Base-by-base conservation (phyloP, 108 stramenopile species). In the Conticribra guillardii region DNA sequence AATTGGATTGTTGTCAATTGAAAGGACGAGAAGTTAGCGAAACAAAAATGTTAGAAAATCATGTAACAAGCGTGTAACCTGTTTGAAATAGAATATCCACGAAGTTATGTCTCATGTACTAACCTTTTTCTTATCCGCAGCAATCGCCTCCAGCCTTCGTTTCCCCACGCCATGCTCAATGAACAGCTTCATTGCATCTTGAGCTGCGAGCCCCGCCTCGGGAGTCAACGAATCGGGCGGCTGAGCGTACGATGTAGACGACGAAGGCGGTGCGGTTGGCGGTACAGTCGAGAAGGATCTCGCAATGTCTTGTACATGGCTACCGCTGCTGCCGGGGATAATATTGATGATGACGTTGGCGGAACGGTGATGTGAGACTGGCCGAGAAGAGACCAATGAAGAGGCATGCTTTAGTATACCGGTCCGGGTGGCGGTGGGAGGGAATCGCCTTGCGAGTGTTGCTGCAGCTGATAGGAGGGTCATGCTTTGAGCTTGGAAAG, bases 81-180 rank as follows among this genome's bases (percentile, higher is more conserved):
- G 26, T 1, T n/a, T 18, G 2, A 57, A 17, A 57, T 0, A 32
- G 30, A 57, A 30, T 8, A 31, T 18, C 1, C 1, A 22, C 11
- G 30, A 22, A 31, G 3, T 32, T 1, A 11, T 30, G 31, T 2
- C 17, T 9, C 17, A 0, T 19, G n/a, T 1, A 19, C 64, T 4
- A 3, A 65, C 64, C 64, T 53, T 1, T 34, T 28, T 0, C 5
- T 56, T 50, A 7, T 85, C 65, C 3, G 68, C 45, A 18, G 85
- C 64, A 64, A 93, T 79, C 4, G 62, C 49, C 28, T 82, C 30
- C 2, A 91, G 60, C 7, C 84, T 80, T 44, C 83, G 80, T 48
- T 76, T 65, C 17, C 86, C 83, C 19, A 92, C 55, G 11, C 91
- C 91, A 44, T 89, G 65, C 27, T 76, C 61, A 22, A 92, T 33